Evolutionary conservation across 2,329 filamentous ascomycete genomes (phyloP).

Genomic region (Cercospora beticola): DNA sequence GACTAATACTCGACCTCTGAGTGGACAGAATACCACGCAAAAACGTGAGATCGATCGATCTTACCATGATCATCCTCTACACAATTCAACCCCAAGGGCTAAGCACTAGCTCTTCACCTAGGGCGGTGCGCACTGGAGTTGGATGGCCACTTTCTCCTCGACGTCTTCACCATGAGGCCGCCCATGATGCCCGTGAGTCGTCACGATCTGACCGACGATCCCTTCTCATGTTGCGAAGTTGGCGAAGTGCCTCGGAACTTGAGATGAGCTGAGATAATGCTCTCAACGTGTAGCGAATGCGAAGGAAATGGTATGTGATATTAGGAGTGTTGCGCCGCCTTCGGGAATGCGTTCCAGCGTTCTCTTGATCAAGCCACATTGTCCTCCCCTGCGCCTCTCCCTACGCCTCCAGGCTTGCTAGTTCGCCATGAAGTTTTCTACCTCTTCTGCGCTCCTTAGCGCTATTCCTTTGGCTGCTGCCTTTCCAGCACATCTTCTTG

Average conservation of each 20-base stretch:
- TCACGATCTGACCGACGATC: background rate
- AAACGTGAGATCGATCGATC: background rate
- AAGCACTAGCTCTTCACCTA: background rate
- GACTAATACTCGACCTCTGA: background rate
- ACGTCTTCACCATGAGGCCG: background rate
- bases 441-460: slow-evolving; percentile 19
- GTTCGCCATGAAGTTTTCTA: slow-evolving; percentile 22
- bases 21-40: background rate
- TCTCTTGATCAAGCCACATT: background rate
- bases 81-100: background rate
- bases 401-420: background rate
- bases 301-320: background rate
- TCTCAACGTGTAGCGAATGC: background rate
- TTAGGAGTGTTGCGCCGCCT: background rate
- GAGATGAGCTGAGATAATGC: background rate
- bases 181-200: slow-evolving; percentile 2
- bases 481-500: slow-evolving; percentile 20
- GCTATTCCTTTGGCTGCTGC: slow-evolving; percentile 17
- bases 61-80: background rate
- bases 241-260: slow-evolving; percentile 6
- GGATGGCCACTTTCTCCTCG: background rate
- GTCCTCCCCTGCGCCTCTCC: background rate
- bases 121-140: background rate
- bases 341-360: background rate
- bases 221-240: background rate